A percentile compares a stretch with the other conserved stretches of the same genome.
phyloP scores from a whole-genome alignment of 495 filamentous ascomycete species.

The Neurospora hispaniola region DNA sequence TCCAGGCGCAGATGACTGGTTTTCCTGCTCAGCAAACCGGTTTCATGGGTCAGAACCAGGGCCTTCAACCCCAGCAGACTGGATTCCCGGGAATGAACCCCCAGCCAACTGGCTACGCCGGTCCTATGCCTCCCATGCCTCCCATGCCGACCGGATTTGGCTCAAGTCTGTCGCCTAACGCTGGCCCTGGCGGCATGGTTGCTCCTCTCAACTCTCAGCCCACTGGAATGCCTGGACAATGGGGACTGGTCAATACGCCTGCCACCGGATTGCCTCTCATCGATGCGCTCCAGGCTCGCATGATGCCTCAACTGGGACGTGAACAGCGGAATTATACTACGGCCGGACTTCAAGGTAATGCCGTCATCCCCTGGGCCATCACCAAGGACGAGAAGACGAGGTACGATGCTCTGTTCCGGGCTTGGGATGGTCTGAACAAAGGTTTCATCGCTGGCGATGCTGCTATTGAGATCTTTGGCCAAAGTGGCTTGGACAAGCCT shows the following conservation, averaged over 20 bases:
- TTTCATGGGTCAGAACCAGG: conserved; percentile 32
- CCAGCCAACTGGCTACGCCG: conserved; percentile 53
- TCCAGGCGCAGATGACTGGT: conserved; percentile 66
- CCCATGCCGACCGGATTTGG: conserved; percentile 85
- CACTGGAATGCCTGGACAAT: conserved; percentile 93
- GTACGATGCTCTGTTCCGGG: conserved; percentile 90
- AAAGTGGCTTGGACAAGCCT: conserved; percentile 82
- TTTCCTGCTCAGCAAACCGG: conserved; percentile 48
- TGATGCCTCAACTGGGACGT: conserved; percentile 95
- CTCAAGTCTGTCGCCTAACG: conserved; percentile 53
- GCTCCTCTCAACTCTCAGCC: conserved; percentile 78
- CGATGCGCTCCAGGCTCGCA: conserved; percentile 82
- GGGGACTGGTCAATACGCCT: conserved; percentile 94
- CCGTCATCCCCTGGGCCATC: conserved; percentile 94
- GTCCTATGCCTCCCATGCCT: conserved; percentile 82
- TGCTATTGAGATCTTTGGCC: conserved; percentile 93
- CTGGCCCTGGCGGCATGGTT: conserved; percentile 36
- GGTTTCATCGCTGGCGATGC: conserved; percentile 89
- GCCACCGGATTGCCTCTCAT: conserved; percentile 86
- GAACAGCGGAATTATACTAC: conserved; percentile 83
- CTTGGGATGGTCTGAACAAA: conserved; percentile 93
- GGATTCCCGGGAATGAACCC: conserved; percentile 39
- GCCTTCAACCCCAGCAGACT: conserved; percentile 49
- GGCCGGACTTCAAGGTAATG: conserved; percentile 79
- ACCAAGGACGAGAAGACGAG: conserved; percentile 98